phyloP scores from a whole-genome alignment of 2,329 filamentous ascomycete species.

The Tolypocladium ovalisporum region DNA sequence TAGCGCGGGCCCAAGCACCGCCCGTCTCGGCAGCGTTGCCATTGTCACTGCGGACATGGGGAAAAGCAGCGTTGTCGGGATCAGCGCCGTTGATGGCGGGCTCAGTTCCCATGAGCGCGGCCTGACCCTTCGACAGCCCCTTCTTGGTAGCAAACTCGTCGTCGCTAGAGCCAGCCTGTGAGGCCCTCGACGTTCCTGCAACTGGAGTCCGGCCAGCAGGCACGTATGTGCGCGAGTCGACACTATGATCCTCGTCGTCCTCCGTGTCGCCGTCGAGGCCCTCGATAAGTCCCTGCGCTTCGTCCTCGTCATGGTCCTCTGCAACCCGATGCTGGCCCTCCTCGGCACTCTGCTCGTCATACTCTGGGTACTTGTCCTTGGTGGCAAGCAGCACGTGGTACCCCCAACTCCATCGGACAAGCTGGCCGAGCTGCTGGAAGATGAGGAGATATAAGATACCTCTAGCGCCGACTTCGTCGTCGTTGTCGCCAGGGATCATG shows the following conservation, averaged over 20 bases:
- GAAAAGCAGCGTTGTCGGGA: slow-evolving; percentile 53
- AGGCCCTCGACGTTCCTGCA: slow-evolving; percentile 36
- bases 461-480: slow-evolving; percentile 85
- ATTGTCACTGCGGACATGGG: slow-evolving; percentile 36
- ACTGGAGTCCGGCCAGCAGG: slow-evolving; percentile 47
- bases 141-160: slow-evolving; percentile 27
- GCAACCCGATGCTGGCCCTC: slow-evolving; percentile 50
- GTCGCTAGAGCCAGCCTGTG: slow-evolving; percentile 37
- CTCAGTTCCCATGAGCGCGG: slow-evolving; percentile 14
- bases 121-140: slow-evolving; percentile 11
- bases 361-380: slow-evolving; percentile 59
- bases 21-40: slow-evolving; percentile 20
- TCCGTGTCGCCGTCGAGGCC: slow-evolving; percentile 25
- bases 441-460: slow-evolving; percentile 94
- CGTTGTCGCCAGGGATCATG: slow-evolving; percentile 80
- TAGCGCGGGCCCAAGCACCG: slow-evolving; percentile 28
- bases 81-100: slow-evolving; percentile 18
- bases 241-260: slow-evolving; percentile 23
- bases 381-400: slow-evolving; percentile 91
- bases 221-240: slow-evolving; percentile 38
- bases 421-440: slow-evolving; percentile 92
- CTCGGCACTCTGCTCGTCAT: slow-evolving; percentile 41
- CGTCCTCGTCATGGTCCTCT: slow-evolving; percentile 28
- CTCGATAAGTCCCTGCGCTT: slow-evolving; percentile 32
- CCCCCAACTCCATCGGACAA: slow-evolving; percentile 96